Conservation (phyloP, 2,329 filamentous ascomycete species). For the Fusarium abutilonis region DNA sequence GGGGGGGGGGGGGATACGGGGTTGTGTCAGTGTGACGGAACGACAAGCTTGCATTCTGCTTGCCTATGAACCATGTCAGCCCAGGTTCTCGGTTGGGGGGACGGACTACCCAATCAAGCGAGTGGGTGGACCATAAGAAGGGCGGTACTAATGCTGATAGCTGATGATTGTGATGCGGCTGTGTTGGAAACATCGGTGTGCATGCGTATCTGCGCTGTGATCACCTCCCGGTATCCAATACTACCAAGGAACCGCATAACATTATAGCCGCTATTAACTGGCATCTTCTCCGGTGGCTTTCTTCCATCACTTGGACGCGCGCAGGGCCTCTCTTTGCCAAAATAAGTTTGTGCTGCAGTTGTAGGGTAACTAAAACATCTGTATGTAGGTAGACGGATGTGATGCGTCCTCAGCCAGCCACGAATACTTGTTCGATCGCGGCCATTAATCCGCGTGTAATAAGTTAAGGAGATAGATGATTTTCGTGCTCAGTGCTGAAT, state of each 20-base stretch:
- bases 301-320: conserved; percentile 7
- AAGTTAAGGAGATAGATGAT: background rate
- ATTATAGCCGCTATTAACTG: conserved; percentile 1
- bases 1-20: conserved; percentile 26
- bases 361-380: conserved; percentile 12
- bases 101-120: background rate
- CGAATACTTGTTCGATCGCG: background rate
- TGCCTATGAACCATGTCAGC: conserved; percentile 18
- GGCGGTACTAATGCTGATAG: conserved; percentile 5
- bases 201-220: conserved; percentile 22
- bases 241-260: too few relatives aligned
- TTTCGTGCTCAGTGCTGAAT: too few relatives aligned
- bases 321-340: conserved; percentile 1
- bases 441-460: background rate
- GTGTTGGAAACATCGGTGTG: conserved; percentile 38
- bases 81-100: conserved; percentile 27
- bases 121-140: conserved; percentile 11
- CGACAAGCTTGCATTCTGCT: conserved; percentile 27
- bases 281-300: conserved; percentile 9
- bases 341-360: conserved; percentile 9
- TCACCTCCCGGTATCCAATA: conserved; percentile 26
- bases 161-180: conserved; percentile 15
- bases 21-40: conserved; percentile 36
- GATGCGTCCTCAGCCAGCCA: background rate
- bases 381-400: background rate